Evolutionary conservation across 2,329 filamentous ascomycete genomes (phyloP).

Genomic region (Cladobotryum protrusum): DNA sequence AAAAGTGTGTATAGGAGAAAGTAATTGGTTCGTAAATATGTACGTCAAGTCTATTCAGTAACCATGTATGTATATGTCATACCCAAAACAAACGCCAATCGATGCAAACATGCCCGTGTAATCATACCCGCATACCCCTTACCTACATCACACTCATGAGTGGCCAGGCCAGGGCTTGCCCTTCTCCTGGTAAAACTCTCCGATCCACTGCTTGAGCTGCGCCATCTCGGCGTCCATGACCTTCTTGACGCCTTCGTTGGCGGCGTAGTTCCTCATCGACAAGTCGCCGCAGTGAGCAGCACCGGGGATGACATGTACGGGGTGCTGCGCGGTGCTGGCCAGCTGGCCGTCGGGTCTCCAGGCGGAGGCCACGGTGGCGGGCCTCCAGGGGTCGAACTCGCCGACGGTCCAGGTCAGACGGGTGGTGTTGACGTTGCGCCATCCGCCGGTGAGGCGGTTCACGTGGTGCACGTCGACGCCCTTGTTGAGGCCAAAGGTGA

Average conservation of each 20-base stretch:
- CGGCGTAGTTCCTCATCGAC: slow-evolving; percentile 36
- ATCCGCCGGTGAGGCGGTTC: slow-evolving; percentile 51
- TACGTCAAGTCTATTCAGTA: background rate
- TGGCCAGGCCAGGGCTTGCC: background rate
- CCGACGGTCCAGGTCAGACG: slow-evolving; percentile 54
- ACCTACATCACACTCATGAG: no score
- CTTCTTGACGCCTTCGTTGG: slow-evolving; percentile 27
- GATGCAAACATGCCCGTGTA: no score
- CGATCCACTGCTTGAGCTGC: slow-evolving; percentile 49
- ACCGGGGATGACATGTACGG: slow-evolving; percentile 47
- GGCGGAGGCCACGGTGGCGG: slow-evolving; percentile 45
- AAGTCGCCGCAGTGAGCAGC: slow-evolving; percentile 53
- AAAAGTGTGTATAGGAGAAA: background rate
- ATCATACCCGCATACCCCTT: no score
- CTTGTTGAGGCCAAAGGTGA: slow-evolving; percentile 40
- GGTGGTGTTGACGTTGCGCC: slow-evolving; percentile 44
- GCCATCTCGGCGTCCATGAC: slow-evolving; percentile 35
- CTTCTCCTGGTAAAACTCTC: slow-evolving; percentile 35
- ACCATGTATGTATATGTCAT: no score
- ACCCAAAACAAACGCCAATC: no score
- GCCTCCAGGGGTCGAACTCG: slow-evolving; percentile 54
- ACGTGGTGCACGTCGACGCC: slow-evolving; percentile 42
- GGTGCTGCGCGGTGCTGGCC: slow-evolving; percentile 37
- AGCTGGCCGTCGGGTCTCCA: slow-evolving; percentile 51
- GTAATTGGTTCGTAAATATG: background rate